Percentiles rank a stretch among this genome's conserved stretches.
Conservation (phyloP, 805 yeast species). For the Schizosaccharomyces cryophilus region DNA sequence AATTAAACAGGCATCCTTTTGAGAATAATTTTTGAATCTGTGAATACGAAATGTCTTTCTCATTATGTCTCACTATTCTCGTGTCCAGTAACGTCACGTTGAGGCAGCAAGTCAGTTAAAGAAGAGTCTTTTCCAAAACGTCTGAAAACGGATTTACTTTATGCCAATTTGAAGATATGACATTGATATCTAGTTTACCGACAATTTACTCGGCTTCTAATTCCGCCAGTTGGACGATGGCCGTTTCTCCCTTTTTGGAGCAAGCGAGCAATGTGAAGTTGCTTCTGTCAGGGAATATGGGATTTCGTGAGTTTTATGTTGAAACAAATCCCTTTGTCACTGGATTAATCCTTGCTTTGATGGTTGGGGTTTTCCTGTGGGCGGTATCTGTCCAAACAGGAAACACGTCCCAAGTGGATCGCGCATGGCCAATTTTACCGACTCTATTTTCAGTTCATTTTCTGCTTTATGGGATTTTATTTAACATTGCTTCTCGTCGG, state of each 20-base stretch:
- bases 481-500: neutral
- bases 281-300: neutral
- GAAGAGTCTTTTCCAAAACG: too few relatives aligned
- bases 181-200: neutral
- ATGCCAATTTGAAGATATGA: neutral
- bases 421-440: conserved; percentile 6
- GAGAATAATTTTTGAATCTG: too few relatives aligned
- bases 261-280: neutral
- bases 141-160: neutral
- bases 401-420: conserved; percentile 4
- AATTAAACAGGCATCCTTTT: too few relatives aligned
- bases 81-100: neutral
- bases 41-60: too few relatives aligned
- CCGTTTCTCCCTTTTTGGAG: neutral
- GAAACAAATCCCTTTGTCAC: neutral
- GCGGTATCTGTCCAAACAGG: neutral
- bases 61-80: too few relatives aligned
- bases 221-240: neutral
- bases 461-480: conserved; percentile 3
- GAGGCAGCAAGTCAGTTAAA: neutral
- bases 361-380: neutral
- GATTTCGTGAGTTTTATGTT: neutral
- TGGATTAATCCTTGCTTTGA: neutral
- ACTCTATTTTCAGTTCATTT: conserved; percentile 2
- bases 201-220: neutral